phyloP scores from a whole-genome alignment of 495 filamentous ascomycete species.

The Clohesyomyces aquaticus region DNA sequence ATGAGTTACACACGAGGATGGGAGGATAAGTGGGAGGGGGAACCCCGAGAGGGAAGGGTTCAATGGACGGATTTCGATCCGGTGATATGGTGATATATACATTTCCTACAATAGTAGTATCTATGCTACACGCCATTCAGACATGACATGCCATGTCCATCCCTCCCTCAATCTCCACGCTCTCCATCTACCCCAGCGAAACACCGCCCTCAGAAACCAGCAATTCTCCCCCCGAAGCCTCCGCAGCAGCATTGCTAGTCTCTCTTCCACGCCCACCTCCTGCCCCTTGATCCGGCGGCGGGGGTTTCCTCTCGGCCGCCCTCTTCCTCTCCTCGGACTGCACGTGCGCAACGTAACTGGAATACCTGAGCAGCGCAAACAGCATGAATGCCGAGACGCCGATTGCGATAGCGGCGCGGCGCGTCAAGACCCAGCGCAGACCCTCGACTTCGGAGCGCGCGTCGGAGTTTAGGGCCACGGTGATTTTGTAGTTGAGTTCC shows the following conservation, averaged over 20 bases:
- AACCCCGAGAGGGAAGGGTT: not conserved
- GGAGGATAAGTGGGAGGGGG: not conserved
- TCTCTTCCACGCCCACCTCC: not conserved
- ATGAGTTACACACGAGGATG: too few species aligned
- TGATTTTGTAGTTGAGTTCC: conserved; percentile 93
- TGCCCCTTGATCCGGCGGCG: conserved; percentile 8
- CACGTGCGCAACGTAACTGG: conserved; percentile 30
- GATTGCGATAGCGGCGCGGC: conserved; percentile 82
- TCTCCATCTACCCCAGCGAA: conserved; percentile 23
- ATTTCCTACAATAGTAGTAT: not conserved
- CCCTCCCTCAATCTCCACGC: too few species aligned
- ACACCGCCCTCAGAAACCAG: conserved; percentile 36
- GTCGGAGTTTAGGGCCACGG: conserved; percentile 81
- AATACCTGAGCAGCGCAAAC: conserved; percentile 31
- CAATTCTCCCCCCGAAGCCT: conserved; percentile 33
- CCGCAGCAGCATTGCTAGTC: conserved; percentile 3
- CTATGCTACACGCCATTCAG: too few species aligned
- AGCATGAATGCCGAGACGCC: conserved; percentile 46
- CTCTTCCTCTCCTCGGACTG: conserved; percentile 40
- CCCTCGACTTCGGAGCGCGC: conserved; percentile 88
- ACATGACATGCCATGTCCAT: too few species aligned
- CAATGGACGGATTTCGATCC: not conserved
- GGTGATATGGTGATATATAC: not conserved
- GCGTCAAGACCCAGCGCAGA: conserved; percentile 85
- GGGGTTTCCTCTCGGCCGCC: conserved; percentile 24